A percentile compares a stretch with the other conserved stretches of the same genome.
Evolutionary conservation across 768 basidiomycete genomes (phyloP).

Genomic region (Hemileccinum impolitum): DNA sequence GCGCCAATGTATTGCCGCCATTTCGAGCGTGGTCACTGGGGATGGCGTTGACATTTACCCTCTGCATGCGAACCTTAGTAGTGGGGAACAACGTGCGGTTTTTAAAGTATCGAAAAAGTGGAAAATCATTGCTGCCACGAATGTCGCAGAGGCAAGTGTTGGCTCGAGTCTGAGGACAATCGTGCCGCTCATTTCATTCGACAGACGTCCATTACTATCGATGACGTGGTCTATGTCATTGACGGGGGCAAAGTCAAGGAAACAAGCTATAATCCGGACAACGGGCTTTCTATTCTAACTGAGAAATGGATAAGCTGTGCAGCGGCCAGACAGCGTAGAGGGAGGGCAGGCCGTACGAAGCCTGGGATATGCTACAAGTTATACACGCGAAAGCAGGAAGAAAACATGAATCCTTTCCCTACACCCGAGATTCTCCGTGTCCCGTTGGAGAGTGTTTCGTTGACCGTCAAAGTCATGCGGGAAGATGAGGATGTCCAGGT

Average conservation of each 20-base stretch:
- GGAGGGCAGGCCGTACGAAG: conserved; percentile 85
- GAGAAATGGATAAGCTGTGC: conserved; percentile 81
- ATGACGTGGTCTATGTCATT: conserved; percentile 83
- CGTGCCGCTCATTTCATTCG: not conserved
- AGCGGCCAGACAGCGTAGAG: conserved; percentile 78
- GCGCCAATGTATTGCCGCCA: conserved; percentile 64
- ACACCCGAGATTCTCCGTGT: conserved; percentile 87
- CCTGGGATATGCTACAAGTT: conserved; percentile 86
- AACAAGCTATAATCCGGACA: conserved; percentile 65
- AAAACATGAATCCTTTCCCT: conserved; percentile 66
- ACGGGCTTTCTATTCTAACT: conserved; percentile 68
- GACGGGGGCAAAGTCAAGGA: conserved; percentile 88
- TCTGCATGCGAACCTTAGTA: conserved; percentile 86
- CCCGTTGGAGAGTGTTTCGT: conserved; percentile 76
- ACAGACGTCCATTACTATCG: conserved; percentile 87
- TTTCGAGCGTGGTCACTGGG: conserved; percentile 36
- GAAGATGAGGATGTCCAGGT: conserved; percentile 79
- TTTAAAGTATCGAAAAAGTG: conserved; percentile 63
- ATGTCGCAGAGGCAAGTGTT: conserved; percentile 75
- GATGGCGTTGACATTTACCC: conserved; percentile 58
- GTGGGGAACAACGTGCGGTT: conserved; percentile 75
- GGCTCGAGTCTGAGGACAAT: not conserved
- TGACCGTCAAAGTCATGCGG: conserved; percentile 79
- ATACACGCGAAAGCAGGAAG: conserved; percentile 72
- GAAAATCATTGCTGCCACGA: conserved; percentile 88